These are phyloP conservation scores for Balamuthia mandrillaris DNA, from an alignment of 208 protist species.

Conservation along the genomic window DNA sequence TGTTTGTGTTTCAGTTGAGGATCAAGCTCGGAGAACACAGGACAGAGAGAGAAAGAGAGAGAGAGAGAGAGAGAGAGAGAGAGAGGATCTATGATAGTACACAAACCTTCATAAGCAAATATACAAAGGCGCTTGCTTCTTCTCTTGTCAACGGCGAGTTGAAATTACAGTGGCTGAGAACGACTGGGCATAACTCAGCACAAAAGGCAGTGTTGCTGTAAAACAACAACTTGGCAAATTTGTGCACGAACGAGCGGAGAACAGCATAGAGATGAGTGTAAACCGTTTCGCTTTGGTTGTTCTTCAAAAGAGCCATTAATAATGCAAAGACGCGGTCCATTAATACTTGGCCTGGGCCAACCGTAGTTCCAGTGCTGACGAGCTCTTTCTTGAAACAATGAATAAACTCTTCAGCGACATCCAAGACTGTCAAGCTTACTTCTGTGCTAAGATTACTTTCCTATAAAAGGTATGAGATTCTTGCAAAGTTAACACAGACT, in stretches of 20 bases:
- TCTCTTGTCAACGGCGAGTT: too few species aligned
- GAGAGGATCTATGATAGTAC: too few species aligned
- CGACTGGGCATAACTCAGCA: conserved; percentile 8
- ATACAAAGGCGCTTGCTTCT: too few species aligned
- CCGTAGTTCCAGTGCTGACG: neutral
- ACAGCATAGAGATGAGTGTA: neutral
- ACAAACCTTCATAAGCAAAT: too few species aligned
- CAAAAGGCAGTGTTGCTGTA: conserved; percentile 15
- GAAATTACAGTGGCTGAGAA: too few species aligned
- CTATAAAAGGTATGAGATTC: too few species aligned
- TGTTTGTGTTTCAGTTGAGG: neutral
- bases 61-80: too few species aligned
- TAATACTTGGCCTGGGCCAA: too few species aligned
- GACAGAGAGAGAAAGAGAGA: too few species aligned
- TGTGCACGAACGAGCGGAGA: neutral
- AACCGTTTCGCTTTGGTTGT: neutral
- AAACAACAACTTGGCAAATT: conserved; percentile 15
- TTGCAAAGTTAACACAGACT: neutral
- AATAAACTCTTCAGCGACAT: neutral
- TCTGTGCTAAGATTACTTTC: neutral
- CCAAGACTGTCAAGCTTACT: neutral
- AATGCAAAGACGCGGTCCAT: too few species aligned
- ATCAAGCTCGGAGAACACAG: too few species aligned
- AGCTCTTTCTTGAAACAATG: neutral
- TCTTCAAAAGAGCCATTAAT: neutral